Evolutionary conservation across 1,284 basidiomycete genomes (phyloP), one percentile per base, ranked within the genome.

Genomic region (Erythrobasidium hasegawianum): DNA sequence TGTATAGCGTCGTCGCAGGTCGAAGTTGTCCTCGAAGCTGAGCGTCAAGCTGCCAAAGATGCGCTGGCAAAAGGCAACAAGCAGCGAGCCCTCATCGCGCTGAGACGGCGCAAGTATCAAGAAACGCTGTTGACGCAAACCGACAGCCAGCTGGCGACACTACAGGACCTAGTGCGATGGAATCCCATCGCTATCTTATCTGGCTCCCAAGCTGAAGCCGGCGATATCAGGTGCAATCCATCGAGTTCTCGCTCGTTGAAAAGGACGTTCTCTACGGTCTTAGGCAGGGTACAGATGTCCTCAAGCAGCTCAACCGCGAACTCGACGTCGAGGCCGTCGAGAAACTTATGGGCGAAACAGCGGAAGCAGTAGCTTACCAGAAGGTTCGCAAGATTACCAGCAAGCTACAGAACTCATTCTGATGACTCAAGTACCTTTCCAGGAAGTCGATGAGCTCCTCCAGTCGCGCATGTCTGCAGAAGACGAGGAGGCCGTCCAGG

Each of bases 241-340:
- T 98, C 75, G 95, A 98, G 77, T 97, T 96, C 80, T 91, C 95
- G 0, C 83, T 95, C 65, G 87, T 98, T 49, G 90, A 98, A 78
- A 86, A 90, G 49, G 90, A 92, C 2, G 89, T 98, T 16, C 76
- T 97, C 54, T 90, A 92, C 77, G 95, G 95, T 8, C 79, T 98
- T 47, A 85, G 91, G 77, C 90, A 95, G 79, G 95, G 95, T 1
- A 96, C 90, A 71, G 86, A 89, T 49, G 93, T 97, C 0, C 81
- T 98, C 64, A 91, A 89, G 75, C 85, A 95, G 79, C 89, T 98
- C 41, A 93, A 98, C 78, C 86, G 86, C 74, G 93, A 97, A 77
- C 87, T 97, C 83, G 91, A 86, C 70, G 75, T 93, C 2, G 92
- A 97, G 75, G 87, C 82, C 68, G 93, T 97, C n/a, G 95, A 97